Conservation (phyloP, 176 grass and related monocot species). For the Oryza nivara region DNA sequence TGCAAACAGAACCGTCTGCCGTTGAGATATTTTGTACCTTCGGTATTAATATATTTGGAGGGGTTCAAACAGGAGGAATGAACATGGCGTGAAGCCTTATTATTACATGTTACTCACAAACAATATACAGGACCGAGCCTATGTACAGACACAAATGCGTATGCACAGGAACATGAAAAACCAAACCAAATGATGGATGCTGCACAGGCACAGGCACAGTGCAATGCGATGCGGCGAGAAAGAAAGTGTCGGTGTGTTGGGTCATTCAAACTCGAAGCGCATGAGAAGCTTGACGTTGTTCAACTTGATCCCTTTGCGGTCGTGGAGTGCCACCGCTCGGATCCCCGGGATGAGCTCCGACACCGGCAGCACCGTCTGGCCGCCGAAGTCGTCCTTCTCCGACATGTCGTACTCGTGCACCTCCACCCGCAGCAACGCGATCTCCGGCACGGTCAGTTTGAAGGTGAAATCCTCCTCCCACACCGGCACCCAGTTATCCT, state of each 20-base stretch:
- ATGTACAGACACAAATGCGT: background rate
- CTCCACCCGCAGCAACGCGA: slow-evolving; percentile 85
- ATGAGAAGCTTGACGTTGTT: slow-evolving; percentile 80
- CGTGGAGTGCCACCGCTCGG: slow-evolving; percentile 68
- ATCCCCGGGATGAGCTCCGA: slow-evolving; percentile 79
- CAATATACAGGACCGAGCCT: background rate
- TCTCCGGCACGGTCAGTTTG: slow-evolving; percentile 65
- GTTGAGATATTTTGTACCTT: no score
- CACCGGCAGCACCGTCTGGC: slow-evolving; percentile 77
- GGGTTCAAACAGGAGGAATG: background rate
- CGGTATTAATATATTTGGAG: no score
- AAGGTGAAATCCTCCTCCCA: slow-evolving; percentile 86
- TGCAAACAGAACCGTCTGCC: background rate
- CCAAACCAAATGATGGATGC: background rate
- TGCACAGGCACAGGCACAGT: background rate
- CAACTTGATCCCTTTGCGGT: slow-evolving; percentile 65
- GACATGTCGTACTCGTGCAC: slow-evolving; percentile 97
- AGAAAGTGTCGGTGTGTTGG: no score
- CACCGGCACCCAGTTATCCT: slow-evolving; percentile 89
- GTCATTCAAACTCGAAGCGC: slow-evolving; percentile 68
- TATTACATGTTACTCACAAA: background rate
- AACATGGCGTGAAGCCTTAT: background rate
- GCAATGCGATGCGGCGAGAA: no score
- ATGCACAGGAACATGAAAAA: background rate
- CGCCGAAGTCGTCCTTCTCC: slow-evolving; percentile 92